Evolutionary conservation across 495 filamentous ascomycete species (phyloP).

Genomic region (Penicillium silybi): DNA sequence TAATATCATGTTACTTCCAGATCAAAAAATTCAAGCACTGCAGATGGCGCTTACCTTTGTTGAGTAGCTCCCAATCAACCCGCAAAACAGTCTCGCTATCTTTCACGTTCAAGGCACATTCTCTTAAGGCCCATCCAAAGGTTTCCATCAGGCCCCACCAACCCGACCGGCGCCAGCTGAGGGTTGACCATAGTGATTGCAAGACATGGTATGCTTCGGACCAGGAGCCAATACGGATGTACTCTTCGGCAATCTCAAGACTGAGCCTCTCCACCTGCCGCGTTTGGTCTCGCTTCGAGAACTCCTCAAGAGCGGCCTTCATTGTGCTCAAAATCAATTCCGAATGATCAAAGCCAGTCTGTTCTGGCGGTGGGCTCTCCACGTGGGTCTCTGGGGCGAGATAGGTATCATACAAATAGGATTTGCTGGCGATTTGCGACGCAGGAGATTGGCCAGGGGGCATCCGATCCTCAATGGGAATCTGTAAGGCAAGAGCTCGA

Average conservation of each 20-base stretch:
- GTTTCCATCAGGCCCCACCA: constrained; percentile 78
- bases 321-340: constrained; percentile 57
- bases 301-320: constrained; percentile 60
- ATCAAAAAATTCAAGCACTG: background rate
- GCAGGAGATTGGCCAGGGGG: constrained; percentile 64
- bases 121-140: constrained; percentile 67
- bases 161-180: constrained; percentile 70
- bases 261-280: constrained; percentile 65
- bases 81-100: constrained; percentile 64
- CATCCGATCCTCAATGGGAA: constrained; percentile 70
- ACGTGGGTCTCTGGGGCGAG: constrained; percentile 73
- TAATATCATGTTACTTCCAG: constrained; percentile 5
- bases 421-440: constrained; percentile 61
- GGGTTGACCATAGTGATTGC: constrained; percentile 64
- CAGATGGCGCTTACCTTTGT: constrained; percentile 51
- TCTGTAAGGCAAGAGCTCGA: constrained; percentile 56
- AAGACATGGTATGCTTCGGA: constrained; percentile 63
- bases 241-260: constrained; percentile 65
- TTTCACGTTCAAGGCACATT: constrained; percentile 61
- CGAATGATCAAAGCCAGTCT: constrained; percentile 59
- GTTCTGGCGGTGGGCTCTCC: constrained; percentile 58
- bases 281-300: constrained; percentile 56
- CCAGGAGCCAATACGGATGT: constrained; percentile 61
- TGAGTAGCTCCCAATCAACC: constrained; percentile 83
- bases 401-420: constrained; percentile 78